These are phyloP conservation scores for Aspergillus udagawae DNA, from an alignment of 2,329 filamentous ascomycete genomes.

Conservation along the genomic window DNA sequence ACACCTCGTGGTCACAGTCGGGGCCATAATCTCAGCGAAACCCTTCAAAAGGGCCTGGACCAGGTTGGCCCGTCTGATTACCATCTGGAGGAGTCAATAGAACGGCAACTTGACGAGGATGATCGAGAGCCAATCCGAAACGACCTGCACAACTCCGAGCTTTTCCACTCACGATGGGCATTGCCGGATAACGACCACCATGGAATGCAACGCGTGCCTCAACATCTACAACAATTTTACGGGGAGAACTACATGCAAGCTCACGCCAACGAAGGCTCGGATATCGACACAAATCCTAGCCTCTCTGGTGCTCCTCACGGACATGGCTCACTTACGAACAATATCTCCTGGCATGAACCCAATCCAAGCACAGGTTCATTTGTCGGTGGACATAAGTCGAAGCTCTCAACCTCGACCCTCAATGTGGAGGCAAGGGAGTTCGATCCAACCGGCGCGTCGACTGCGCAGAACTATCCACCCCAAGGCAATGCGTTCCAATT, in stretches of 20 bases:
- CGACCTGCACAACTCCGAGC: conserved; percentile 23
- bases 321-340: conserved; percentile 24
- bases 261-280: conserved; percentile 52
- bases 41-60: conserved; percentile 77
- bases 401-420: conserved; percentile 69
- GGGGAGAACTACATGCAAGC: conserved; percentile 29
- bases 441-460: conserved; percentile 55
- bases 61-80: conserved; percentile 66
- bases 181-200: conserved; percentile 29
- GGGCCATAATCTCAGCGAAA: conserved; percentile 70
- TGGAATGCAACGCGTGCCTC: conserved; percentile 20
- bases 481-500: conserved; percentile 42
- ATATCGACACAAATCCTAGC: conserved; percentile 71
- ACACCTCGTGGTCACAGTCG: conserved; percentile 53
- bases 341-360: conserved; percentile 32
- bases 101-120: conserved; percentile 73
- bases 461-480: conserved; percentile 43
- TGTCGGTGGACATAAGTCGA: conserved; percentile 59
- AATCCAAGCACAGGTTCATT: conserved; percentile 32
- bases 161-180: conserved; percentile 36
- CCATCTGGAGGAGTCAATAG: conserved; percentile 74
- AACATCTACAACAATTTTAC: conserved; percentile 33
- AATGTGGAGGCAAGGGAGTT: conserved; percentile 90
- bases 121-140: conserved; percentile 44
- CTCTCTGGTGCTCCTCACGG: conserved; percentile 60